Evolutionary conservation across 2,329 filamentous ascomycete genomes (phyloP).

Genomic region (Aspergillus hortae): DNA sequence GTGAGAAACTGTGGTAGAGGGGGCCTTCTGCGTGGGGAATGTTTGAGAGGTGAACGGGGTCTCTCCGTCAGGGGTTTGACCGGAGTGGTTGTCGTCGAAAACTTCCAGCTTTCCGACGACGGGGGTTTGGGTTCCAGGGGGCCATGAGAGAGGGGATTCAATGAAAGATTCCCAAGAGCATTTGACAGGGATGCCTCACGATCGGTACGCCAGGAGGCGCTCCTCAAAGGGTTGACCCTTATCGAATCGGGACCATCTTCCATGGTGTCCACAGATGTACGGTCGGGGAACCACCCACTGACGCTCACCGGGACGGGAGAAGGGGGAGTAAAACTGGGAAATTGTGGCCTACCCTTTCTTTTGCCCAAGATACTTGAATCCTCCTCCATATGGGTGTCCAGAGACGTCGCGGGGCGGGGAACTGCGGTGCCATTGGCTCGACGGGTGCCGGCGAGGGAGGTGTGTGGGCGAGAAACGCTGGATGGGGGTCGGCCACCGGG

Average conservation of each 20-base stretch:
- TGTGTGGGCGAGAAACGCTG: constrained; percentile 48
- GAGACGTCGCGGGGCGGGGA: constrained; percentile 40
- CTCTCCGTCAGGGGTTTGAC: constrained; percentile 33
- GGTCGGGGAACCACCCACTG: neutral
- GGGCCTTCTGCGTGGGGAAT: constrained; percentile 34
- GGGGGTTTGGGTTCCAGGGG: constrained; percentile 1
- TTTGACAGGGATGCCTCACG: constrained; percentile 3
- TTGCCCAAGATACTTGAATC: constrained; percentile 39
- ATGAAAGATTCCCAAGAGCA: constrained; percentile 5
- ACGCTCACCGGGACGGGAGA: constrained; percentile 12
- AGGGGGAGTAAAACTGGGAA: constrained; percentile 29
- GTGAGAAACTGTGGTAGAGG: constrained; percentile 55
- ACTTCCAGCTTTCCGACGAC: constrained; percentile 13
- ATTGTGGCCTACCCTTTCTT: constrained; percentile 51
- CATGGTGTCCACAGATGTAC: neutral
- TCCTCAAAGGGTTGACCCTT: neutral
- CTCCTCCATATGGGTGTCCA: constrained; percentile 41
- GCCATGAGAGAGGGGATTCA: neutral
- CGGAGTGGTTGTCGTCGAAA: constrained; percentile 27
- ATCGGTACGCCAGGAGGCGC: neutral
- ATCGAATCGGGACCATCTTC: neutral
- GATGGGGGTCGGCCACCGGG: constrained; percentile 48
- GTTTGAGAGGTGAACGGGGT: constrained; percentile 20
- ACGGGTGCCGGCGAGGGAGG: constrained; percentile 50
- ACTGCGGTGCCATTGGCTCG: constrained; percentile 45